A percentile compares a stretch with the other conserved stretches of the same genome.
These are phyloP conservation scores for Plasmodium falciparum DNA, from an alignment of 169 alveolate species.

Conservation along the genomic window DNA sequence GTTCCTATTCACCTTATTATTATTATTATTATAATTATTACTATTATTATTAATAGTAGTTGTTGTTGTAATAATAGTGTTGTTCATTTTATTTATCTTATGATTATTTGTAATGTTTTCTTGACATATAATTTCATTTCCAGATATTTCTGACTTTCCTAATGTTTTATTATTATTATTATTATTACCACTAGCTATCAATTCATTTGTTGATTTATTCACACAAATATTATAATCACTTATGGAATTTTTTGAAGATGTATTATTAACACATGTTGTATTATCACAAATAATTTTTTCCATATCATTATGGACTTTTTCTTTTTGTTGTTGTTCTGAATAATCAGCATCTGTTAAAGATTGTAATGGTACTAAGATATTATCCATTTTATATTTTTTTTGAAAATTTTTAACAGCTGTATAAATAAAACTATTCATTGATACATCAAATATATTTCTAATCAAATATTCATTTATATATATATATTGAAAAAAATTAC, in stretches of 20 bases:
- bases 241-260: not conserved
- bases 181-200: no score
- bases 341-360: no score
- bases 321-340: not conserved
- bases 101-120: not conserved
- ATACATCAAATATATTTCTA: slow-evolving; percentile 47
- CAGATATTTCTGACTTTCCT: not conserved
- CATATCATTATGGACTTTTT: not conserved
- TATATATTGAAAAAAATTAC: slow-evolving; percentile 65
- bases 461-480: slow-evolving; percentile 66
- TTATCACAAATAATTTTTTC: not conserved
- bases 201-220: not conserved
- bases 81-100: not conserved
- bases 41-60: not conserved
- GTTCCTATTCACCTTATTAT: not conserved
- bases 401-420: slow-evolving; percentile 54
- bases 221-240: not conserved
- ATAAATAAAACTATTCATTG: slow-evolving; percentile 31
- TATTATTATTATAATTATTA: not conserved
- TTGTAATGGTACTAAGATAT: not conserved
- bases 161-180: not conserved
- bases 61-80: not conserved
- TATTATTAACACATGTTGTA: not conserved
- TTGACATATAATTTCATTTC: not conserved
- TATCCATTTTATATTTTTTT: slow-evolving; percentile 11